Conservation (phyloP, 768 basidiomycete species). For the Coprinopsis marcescibilis region DNA sequence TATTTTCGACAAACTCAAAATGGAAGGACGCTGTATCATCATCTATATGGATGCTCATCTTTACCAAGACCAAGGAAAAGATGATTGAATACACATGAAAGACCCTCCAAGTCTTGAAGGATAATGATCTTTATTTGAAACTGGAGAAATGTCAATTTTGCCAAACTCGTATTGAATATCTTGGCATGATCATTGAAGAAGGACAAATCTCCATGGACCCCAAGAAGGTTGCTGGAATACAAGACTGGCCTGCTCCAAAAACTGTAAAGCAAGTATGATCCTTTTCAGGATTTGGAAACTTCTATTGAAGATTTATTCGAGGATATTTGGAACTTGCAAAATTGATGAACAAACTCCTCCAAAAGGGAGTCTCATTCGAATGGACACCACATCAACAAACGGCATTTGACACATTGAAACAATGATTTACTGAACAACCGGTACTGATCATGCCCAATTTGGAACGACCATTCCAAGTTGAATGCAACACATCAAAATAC, state of each 20-base stretch:
- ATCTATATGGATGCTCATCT: slow-evolving; percentile 14
- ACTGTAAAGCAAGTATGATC: background rate
- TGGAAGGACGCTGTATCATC: too few relatives aligned
- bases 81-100: slow-evolving; percentile 11
- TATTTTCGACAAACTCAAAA: slow-evolving; percentile 24
- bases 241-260: slow-evolving; percentile 4
- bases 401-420: background rate
- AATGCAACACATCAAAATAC: slow-evolving; percentile 1
- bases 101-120: background rate
- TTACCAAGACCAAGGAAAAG: slow-evolving; percentile 25
- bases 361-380: background rate
- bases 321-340: background rate
- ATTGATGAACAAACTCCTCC: background rate
- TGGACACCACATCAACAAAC: background rate
- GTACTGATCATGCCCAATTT: background rate
- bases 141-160: slow-evolving; percentile 8
- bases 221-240: slow-evolving; percentile 4
- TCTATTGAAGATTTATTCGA: slow-evolving; percentile 5
- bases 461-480: background rate
- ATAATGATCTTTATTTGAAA: slow-evolving; percentile 1
- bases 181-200: slow-evolving; percentile 1
- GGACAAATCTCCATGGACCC: slow-evolving; percentile 6
- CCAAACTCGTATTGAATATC: slow-evolving; percentile 3
- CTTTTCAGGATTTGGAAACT: slow-evolving; percentile 12
- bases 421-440: background rate